A percentile compares a stretch with the other conserved stretches of the same genome.
These are phyloP conservation scores for Babesia ovata DNA, from an alignment of 169 alveolate genomes.

Conservation along the genomic window DNA sequence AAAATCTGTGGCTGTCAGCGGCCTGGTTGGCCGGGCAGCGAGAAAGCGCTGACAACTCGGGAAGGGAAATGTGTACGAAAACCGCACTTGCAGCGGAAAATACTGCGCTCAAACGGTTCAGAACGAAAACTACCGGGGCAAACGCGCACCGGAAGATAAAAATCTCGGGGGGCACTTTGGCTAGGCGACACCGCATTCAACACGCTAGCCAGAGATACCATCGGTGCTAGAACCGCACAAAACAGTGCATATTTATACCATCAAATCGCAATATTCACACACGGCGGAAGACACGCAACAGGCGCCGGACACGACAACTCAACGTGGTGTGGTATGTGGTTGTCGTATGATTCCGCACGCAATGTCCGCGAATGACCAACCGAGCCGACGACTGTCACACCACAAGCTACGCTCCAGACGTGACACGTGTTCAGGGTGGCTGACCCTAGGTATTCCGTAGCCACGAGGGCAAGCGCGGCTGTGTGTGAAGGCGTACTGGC, in stretches of 20 bases:
- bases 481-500: slow-evolving; percentile 5
- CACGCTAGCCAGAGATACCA: slow-evolving; percentile 14
- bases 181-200: background rate
- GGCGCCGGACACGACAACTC: slow-evolving; percentile 8
- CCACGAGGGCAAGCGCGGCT: background rate
- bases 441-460: background rate
- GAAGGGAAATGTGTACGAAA: slow-evolving; percentile 15
- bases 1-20: background rate
- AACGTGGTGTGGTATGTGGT: slow-evolving; percentile 36
- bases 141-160: slow-evolving; percentile 12
- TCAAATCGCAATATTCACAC: background rate
- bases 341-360: slow-evolving; percentile 39
- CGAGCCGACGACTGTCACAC: background rate
- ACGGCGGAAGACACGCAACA: background rate
- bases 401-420: background rate
- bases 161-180: slow-evolving; percentile 20
- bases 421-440: background rate
- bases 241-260: background rate
- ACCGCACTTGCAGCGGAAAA: background rate
- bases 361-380: background rate
- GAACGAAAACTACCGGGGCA: background rate
- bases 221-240: background rate
- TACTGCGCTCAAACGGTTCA: background rate
- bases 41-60: slow-evolving; percentile 1
- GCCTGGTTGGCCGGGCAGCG: slow-evolving; percentile 16